Evolutionary conservation across 2,329 filamentous ascomycete species (phyloP).

Genomic region (Aspergillus candidus): DNA sequence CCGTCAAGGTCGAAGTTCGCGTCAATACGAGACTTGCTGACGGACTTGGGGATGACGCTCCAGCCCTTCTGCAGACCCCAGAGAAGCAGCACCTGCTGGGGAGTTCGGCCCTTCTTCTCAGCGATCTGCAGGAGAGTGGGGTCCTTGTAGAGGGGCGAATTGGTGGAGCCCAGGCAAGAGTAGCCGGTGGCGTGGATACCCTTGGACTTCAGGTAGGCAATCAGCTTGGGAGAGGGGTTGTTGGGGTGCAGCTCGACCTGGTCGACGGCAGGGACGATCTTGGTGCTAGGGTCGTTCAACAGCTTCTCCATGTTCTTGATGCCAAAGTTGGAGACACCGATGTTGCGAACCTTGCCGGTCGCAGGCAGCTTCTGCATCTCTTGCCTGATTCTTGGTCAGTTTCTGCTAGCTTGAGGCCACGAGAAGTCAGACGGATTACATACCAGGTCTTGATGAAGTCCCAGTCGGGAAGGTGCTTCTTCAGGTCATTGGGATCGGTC

Average conservation of each 20-base stretch:
- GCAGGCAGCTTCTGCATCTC: conserved; percentile 41
- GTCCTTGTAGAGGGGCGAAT: conserved; percentile 51
- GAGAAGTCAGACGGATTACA: conserved; percentile 49
- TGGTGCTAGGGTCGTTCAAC: conserved; percentile 57
- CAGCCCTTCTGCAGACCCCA: conserved; percentile 79
- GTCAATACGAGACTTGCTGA: conserved; percentile 66
- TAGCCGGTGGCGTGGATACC: conserved; percentile 53
- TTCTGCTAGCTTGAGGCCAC: neutral
- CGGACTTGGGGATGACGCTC: conserved; percentile 80
- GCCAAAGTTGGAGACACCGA: conserved; percentile 81
- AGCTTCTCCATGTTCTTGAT: conserved; percentile 75
- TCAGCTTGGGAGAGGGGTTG: conserved; percentile 62
- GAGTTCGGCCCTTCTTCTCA: conserved; percentile 51
- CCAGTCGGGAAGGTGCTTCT: conserved; percentile 69
- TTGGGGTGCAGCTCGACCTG: conserved; percentile 54
- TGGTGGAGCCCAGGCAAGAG: conserved; percentile 51
- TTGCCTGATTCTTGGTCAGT: conserved; percentile 60
- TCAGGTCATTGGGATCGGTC: conserved; percentile 45
- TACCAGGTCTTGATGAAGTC: conserved; percentile 72
- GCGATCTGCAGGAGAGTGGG: conserved; percentile 47
- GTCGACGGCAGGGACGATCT: conserved; percentile 47
- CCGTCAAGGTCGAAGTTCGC: conserved; percentile 71
- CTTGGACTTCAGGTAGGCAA: conserved; percentile 47
- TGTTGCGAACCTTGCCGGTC: conserved; percentile 63
- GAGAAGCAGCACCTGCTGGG: conserved; percentile 51